Evolutionary conservation across 129 eudicot species (phyloP).

Genomic region (Lactuca saligna): DNA sequence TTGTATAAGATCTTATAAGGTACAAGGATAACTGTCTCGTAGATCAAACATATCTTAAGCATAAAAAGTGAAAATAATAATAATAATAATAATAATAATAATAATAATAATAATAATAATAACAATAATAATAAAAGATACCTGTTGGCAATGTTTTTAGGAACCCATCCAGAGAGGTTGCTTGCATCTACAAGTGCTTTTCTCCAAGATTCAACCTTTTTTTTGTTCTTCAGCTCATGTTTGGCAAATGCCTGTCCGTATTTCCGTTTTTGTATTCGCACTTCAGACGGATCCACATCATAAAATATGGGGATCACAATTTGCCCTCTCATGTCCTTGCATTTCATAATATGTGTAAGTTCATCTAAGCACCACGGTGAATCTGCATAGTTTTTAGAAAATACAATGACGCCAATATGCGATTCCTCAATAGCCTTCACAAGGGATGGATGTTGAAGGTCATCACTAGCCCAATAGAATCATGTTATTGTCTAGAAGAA

Average conservation of each 20-base stretch:
- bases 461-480: too few species aligned
- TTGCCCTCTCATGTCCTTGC: too few species aligned
- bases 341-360: too few species aligned
- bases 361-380: too few species aligned
- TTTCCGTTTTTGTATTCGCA: not conserved
- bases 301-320: too few species aligned
- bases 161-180: not conserved
- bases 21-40: too few species aligned
- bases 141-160: not conserved
- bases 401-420: not conserved
- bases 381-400: not conserved
- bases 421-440: not conserved
- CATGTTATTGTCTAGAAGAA: too few species aligned
- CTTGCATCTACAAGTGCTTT: not conserved
- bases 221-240: not conserved
- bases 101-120: too few species aligned
- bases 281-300: not conserved
- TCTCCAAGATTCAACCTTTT: not conserved
- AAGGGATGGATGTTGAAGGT: too few species aligned
- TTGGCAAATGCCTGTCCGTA: not conserved
- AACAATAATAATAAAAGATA: too few species aligned
- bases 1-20: not conserved
- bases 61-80: too few species aligned
- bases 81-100: too few species aligned
- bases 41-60: not conserved